Evolutionary conservation across 148 eudicot species (phyloP).

Genomic region (Rhododendron ferrugineum): DNA sequence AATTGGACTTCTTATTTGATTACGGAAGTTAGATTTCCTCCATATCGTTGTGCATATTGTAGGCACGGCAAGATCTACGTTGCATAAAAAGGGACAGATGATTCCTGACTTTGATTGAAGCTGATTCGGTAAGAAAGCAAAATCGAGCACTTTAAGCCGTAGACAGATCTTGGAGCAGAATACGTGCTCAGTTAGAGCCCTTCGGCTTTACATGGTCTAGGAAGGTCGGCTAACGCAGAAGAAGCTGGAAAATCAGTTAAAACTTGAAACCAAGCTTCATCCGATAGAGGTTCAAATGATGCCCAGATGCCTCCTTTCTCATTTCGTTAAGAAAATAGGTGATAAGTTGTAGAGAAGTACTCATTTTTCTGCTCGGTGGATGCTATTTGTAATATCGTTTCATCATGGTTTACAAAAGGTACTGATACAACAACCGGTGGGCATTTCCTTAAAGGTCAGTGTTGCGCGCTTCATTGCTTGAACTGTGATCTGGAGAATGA

Average conservation of each 20-base stretch:
- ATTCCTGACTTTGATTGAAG: conserved; percentile 5
- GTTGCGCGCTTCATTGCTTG: not conserved
- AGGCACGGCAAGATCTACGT: conserved; percentile 21
- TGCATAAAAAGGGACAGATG: conserved; percentile 11
- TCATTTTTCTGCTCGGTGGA: not conserved
- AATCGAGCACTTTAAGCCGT: conserved; percentile 12
- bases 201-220: conserved; percentile 25
- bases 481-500: not conserved
- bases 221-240: conserved; percentile 26
- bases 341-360: not conserved
- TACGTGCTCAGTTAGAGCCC: conserved; percentile 22
- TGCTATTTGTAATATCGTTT: not conserved
- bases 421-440: not conserved
- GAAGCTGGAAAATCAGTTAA: conserved; percentile 31
- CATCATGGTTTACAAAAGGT: not conserved
- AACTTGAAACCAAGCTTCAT: conserved; percentile 30
- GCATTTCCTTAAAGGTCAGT: not conserved
- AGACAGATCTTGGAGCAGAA: conserved; percentile 25
- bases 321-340: not conserved
- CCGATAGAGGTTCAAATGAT: conserved; percentile 24
- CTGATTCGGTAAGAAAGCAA: conserved; percentile 19
- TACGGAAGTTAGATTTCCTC: not conserved
- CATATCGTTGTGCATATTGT: not conserved
- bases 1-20: not conserved
- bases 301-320: not conserved